Percentiles rank a stretch among this genome's conserved stretches.
Evolutionary conservation across 2,329 filamentous ascomycete genomes (phyloP).

Genomic region (Talaromyces sp.): DNA sequence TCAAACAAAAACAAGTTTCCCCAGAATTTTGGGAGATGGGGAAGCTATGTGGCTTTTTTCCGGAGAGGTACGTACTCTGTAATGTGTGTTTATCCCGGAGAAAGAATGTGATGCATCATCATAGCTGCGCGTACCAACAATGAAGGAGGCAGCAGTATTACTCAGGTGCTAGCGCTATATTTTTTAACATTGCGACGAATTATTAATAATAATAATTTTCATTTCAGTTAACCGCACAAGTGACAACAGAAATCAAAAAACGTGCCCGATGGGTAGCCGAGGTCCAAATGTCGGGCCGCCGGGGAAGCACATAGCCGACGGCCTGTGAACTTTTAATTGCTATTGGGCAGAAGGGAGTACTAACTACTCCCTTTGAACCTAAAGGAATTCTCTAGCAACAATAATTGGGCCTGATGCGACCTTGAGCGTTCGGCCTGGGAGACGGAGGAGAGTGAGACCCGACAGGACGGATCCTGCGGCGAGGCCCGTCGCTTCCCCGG

Average conservation of each 20-base stretch:
- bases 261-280: background rate
- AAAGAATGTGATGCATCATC: background rate
- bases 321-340: no score
- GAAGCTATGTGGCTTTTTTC: no score
- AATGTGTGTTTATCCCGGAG: background rate
- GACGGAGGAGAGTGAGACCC: background rate
- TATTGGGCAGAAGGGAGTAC: no score
- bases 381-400: no score
- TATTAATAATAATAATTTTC: no score
- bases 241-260: background rate
- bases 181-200: no score
- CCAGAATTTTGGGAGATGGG: background rate
- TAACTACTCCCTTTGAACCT: no score
- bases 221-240: no score
- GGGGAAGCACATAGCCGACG: no score
- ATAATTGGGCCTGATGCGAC: background rate
- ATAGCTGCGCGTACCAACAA: background rate
- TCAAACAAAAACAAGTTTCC: background rate
- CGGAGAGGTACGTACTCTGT: no score
- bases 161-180: no score
- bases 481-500: background rate
- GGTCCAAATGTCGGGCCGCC: background rate
- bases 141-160: no score
- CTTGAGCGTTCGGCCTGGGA: background rate
- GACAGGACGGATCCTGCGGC: background rate